Base-by-base conservation (phyloP, 2,329 filamentous ascomycete species). In the Alternaria arbusti region DNA sequence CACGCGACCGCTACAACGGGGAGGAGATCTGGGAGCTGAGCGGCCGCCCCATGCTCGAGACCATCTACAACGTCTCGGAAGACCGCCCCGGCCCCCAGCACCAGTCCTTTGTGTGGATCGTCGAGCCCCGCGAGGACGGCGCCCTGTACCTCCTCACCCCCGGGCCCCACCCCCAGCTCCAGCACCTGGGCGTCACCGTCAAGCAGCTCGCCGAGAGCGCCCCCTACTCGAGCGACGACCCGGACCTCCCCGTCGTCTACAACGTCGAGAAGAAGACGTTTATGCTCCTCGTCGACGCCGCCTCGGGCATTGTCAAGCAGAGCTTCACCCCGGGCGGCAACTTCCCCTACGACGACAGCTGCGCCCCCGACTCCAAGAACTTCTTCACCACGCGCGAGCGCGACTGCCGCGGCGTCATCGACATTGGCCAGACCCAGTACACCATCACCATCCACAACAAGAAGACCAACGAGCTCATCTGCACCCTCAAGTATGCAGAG, bases 31-130 rank as follows among this genome's bases (percentile, higher is more conserved):
- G 96, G 96, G 90, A 91, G 75, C 86, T 97, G 65, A 89, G 93
- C 80, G 91, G 93, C 72, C 89, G 91, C 73, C 93, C 95, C 71
- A 94, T 97, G 88, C 90, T 98, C 66, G 92, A 97, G 81, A 97
- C 93, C 49, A 89, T 88, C 62, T 94, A 97, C 79, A 88, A 90
- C 65, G 85, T 86, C 68, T 89, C 76, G 36, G 71, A 74, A 17
- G 70, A 66, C 65, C 59, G 66, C 47, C 57, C 59, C 56, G 72
- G 65, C 59, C 69, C 74, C 25, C 82, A 86, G 32, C 89, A 96
- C 70, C 93, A 97, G 74, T 91, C 97, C 74, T 96, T 94, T 73
- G 85, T 97, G 50, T 99, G 96, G 93, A 94, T 97, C 59, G 92
- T 99, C 57, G 96, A 98, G 80, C 96, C 96, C 13, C 95, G 87